phyloP scores from a whole-genome alignment of 2,329 filamentous ascomycete species.

The Pseudocercospora musae region DNA sequence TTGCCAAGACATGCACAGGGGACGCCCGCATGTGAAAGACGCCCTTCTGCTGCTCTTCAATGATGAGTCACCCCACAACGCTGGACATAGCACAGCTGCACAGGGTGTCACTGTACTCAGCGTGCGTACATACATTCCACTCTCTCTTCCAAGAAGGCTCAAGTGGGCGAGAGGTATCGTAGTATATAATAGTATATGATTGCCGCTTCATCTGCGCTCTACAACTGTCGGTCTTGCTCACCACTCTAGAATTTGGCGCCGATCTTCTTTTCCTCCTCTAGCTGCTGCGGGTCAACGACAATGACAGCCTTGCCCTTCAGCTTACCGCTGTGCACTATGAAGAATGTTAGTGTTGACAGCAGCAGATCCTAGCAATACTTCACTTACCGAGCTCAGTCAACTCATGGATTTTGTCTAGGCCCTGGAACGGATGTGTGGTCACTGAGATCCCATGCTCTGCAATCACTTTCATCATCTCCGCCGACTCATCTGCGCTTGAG shows the following conservation, averaged over 20 bases:
- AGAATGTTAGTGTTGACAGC: not conserved
- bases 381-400: conserved; percentile 39
- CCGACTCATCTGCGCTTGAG: conserved; percentile 34
- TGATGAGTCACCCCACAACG: not conserved
- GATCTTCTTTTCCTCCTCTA: conserved; percentile 43
- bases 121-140: too few species aligned
- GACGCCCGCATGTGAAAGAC: not conserved
- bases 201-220: not conserved
- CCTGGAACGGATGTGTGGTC: conserved; percentile 51
- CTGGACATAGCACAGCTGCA: too few species aligned
- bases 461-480: conserved; percentile 35
- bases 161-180: too few species aligned
- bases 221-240: not conserved
- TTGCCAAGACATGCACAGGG: not conserved
- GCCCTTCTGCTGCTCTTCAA: not conserved
- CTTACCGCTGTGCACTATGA: conserved; percentile 48
- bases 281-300: conserved; percentile 49
- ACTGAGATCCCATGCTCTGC: conserved; percentile 46
- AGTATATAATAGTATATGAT: too few species aligned
- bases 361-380: not conserved
- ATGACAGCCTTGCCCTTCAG: conserved; percentile 56
- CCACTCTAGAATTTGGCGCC: conserved; percentile 34
- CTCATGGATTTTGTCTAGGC: conserved; percentile 51
- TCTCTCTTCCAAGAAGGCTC: too few species aligned
- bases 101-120: too few species aligned